These are phyloP conservation scores for Phytophthora citricola DNA, from an alignment of 352 stramenopile genomes.

Conservation along the genomic window DNA sequence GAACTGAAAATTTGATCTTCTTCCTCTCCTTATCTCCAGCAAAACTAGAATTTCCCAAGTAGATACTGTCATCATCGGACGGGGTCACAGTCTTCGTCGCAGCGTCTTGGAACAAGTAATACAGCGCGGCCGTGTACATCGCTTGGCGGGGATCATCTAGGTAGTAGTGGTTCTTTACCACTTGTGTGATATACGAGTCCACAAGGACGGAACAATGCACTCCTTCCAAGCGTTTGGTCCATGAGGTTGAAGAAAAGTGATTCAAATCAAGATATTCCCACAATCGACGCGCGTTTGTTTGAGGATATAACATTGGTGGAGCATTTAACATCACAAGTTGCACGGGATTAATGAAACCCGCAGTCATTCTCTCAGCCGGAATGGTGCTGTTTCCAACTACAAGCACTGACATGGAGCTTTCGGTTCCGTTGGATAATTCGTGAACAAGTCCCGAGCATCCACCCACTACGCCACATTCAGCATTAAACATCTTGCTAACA, in stretches of 20 bases:
- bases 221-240: conserved; percentile 23
- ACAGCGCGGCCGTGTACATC: conserved; percentile 58
- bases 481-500: conserved; percentile 39
- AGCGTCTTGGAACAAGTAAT: conserved; percentile 56
- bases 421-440: conserved; percentile 18
- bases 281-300: conserved; percentile 17
- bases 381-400: conserved; percentile 32
- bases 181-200: conserved; percentile 55
- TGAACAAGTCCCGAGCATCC: conserved; percentile 39
- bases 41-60: conserved; percentile 37
- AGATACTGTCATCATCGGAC: conserved; percentile 12
- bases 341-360: conserved; percentile 30
- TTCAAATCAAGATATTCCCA: conserved; percentile 33
- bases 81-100: conserved; percentile 35
- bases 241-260: conserved; percentile 16
- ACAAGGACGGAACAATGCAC: conserved; percentile 47
- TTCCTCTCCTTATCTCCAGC: conserved; percentile 47
- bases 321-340: conserved; percentile 33
- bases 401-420: conserved; percentile 21
- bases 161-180: conserved; percentile 56
- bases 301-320: conserved; percentile 21
- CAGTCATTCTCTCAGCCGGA: conserved; percentile 17
- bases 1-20: conserved; percentile 57
- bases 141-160: conserved; percentile 48
- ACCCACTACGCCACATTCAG: conserved; percentile 25